A percentile compares a stretch with the other conserved stretches of the same genome.
phyloP scores from a whole-genome alignment of 306 rosid genomes.

The Canavalia gladiata region DNA sequence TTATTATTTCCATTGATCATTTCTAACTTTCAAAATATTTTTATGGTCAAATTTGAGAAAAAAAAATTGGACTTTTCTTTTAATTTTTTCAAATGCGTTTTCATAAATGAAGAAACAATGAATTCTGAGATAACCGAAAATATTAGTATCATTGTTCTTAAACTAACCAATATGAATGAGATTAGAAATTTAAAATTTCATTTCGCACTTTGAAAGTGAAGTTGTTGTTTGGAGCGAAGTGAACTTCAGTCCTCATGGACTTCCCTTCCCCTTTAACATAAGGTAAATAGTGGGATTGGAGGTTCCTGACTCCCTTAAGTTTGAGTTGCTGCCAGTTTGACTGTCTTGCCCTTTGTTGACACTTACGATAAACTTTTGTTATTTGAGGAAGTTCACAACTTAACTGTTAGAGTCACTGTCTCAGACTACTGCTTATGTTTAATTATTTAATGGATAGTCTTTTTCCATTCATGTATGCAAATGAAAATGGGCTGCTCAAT shows the following conservation, averaged over 20 bases:
- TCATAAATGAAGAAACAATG: not conserved
- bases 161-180: not conserved
- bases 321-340: conserved; percentile 26
- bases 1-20: not conserved
- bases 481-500: conserved; percentile 36
- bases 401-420: not conserved
- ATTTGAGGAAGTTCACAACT: not conserved
- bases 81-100: too few species aligned
- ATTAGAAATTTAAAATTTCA: not conserved
- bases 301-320: conserved; percentile 17
- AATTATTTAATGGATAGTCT: not conserved
- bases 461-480: conserved; percentile 22
- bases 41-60: not conserved
- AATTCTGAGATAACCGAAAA: not conserved
- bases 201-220: not conserved
- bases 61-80: not conserved
- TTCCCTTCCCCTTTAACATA: not conserved
- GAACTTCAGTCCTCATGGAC: not conserved
- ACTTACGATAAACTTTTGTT: conserved; percentile 2
- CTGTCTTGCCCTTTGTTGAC: conserved; percentile 23
- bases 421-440: not conserved
- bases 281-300: not conserved
- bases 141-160: not conserved
- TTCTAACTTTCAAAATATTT: not conserved
- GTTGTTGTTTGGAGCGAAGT: conserved; percentile 20